Base-by-base conservation (phyloP, 371 early-diverging fungal genomes). In the Mortierella sp. region DNA sequence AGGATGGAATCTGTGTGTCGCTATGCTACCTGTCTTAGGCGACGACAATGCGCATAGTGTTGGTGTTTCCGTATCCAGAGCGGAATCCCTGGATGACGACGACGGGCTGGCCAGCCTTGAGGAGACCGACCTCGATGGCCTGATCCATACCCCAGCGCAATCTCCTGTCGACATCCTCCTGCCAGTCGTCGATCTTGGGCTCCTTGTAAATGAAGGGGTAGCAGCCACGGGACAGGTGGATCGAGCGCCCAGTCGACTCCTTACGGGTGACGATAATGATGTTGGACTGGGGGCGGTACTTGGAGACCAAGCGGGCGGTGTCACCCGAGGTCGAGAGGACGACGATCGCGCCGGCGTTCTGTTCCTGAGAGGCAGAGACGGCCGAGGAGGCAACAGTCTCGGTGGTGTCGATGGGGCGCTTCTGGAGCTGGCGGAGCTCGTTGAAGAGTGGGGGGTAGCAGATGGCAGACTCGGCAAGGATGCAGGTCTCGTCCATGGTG, bases 331-430 rank as follows among this genome's bases (percentile, higher is more conserved):
- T 89, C 8, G 85, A 79, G 71, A 95, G 90, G 24, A 97, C 94
- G 79, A 97, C 92, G 85, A 97, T 94, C 29, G 4, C 47, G 22
- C 44, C 44, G 11, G 44, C 14, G 13, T 22, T 48, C n/a, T 1
- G 22, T 45, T 45, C 96, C 55, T 93, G 90, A 11, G 96, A 94
- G 64, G 94, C 92, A 65, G 95, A 89, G 64, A 97, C 98, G 7
- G 98, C 97, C 31, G 96, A 95, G 39, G 93, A 93, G 53, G 97
- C 97, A 64, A 97, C 95, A 9, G 96, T 93, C 87, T 98, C 98
- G 64, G 96, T 94, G 52, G 94, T 94, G 75, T 88, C 88, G 64
- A 95, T 92, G 31, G 97, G 93, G 61, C 89, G 90, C 40, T 89
- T 83, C n/a, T 95, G 93, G 70, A 95, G 87, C 10, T 88, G 86